phyloP scores from a whole-genome alignment of 73 alveolate genomes.

The Halteria grandinella region DNA sequence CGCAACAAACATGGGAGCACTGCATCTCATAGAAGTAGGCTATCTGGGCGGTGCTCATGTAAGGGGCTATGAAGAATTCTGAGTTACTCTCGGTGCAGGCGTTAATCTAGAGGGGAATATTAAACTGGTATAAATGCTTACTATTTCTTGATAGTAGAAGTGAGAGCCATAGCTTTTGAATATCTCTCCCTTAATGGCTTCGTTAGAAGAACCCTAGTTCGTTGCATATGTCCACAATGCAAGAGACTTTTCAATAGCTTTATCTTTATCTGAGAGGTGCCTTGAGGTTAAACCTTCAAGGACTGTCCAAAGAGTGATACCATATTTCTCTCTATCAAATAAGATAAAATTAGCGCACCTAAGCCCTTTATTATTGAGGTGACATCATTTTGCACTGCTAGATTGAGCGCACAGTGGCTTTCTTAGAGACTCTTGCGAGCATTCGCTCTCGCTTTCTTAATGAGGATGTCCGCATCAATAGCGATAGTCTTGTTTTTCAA shows the following conservation, averaged over 20 bases:
- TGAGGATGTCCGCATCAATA: slow-evolving; percentile 40
- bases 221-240: too few relatives aligned
- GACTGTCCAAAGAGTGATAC: too few relatives aligned
- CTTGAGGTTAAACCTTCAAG: slow-evolving; percentile 10
- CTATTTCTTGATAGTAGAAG: slow-evolving; percentile 28
- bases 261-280: neutral
- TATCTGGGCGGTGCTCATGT: slow-evolving; percentile 34
- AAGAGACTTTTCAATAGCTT: neutral
- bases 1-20: slow-evolving; percentile 12
- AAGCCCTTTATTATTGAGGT: neutral
- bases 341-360: too few relatives aligned
- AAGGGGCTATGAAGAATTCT: slow-evolving; percentile 38
- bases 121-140: neutral
- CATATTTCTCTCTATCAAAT: too few relatives aligned
- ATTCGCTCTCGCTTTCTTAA: slow-evolving; percentile 16
- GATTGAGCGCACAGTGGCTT: slow-evolving; percentile 21
- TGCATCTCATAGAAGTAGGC: slow-evolving; percentile 20
- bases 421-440: slow-evolving; percentile 17
- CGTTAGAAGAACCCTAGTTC: too few relatives aligned
- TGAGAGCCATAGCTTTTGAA: slow-evolving; percentile 1
- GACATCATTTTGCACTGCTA: slow-evolving; percentile 4
- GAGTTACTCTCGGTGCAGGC: neutral
- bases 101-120: neutral
- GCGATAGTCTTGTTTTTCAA: slow-evolving; percentile 1
- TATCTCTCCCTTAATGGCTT: neutral